Evolutionary conservation across 106 monocot genomes (phyloP).

Genomic region (Iris macrosiphon): DNA sequence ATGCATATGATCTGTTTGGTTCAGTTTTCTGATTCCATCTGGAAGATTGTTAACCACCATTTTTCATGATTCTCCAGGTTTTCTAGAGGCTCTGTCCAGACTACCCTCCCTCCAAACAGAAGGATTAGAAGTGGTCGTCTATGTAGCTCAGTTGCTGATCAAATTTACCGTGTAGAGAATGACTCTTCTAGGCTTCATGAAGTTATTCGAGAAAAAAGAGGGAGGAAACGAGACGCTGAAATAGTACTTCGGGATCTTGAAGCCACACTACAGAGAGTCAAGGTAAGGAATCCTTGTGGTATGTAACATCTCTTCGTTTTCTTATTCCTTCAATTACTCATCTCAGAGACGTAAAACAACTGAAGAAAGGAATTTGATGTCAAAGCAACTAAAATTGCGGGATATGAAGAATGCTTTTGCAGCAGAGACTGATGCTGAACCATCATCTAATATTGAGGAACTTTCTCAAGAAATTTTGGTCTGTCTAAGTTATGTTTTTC

Average conservation of each 20-base stretch:
- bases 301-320: constrained; percentile 6
- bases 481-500: constrained; percentile 4
- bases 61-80: constrained; percentile 50
- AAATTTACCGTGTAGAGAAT: constrained; percentile 36
- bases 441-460: constrained; percentile 42
- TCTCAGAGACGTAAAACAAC: constrained; percentile 51
- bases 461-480: constrained; percentile 77
- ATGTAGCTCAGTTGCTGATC: constrained; percentile 73
- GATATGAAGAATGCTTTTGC: constrained; percentile 51
- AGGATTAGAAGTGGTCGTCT: constrained; percentile 50
- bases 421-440: constrained; percentile 30
- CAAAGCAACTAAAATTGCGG: constrained; percentile 44
- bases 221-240: constrained; percentile 55
- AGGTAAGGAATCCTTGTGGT: constrained; percentile 37
- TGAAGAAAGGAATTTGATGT: constrained; percentile 41
- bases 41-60: no score
- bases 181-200: constrained; percentile 37
- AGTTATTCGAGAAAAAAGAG: constrained; percentile 36
- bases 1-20: no score
- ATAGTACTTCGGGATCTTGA: constrained; percentile 37
- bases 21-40: no score
- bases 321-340: constrained; percentile 8
- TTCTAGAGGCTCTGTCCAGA: constrained; percentile 69
- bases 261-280: constrained; percentile 33
- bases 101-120: constrained; percentile 73